Evolutionary conservation across 1,284 basidiomycete species (phyloP), one percentile per base, ranked within the genome.

Genomic region (Salmacisia buchloeana): DNA sequence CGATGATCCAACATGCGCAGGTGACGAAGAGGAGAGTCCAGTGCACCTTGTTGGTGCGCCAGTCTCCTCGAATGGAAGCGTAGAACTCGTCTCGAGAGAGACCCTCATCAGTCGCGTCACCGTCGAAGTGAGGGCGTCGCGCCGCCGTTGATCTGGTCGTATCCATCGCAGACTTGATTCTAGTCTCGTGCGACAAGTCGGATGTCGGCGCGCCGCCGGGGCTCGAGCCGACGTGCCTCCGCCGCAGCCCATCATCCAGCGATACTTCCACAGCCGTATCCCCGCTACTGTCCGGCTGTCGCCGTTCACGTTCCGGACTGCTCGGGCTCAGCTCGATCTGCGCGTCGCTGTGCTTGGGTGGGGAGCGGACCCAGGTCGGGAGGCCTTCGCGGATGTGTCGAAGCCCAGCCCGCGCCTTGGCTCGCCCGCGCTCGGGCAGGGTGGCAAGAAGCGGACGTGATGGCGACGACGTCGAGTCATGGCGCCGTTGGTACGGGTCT

Each of bases 1-100:
- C 71, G 49, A 77, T 43, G 18, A 74, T 64, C 77, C 77, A 78
- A 13, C 62, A 73, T 7, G 75, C 27, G 56, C 66, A 75, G 12
- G 68, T 65, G 1, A 66, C 34, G 35, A 58, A 58, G 12, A 78
- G 66, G 12, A 71, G 31, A 13, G 62, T 3, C 73, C 76, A 78
- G 57, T 78, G 77, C 18, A 72, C 25, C 29, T 52, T 41, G 58
- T 78, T 78, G 21, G 62, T 39, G 27, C 46, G 59, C 10, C 54
- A 18, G 35, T 77, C 75, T 7, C 63, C 27, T 4, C 13, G n/a
- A 12, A 77, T 60, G 25, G 34, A 18, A 7, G 56, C 31, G 27
- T 33, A 18, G 29, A 54, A 54, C 15, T 54, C 49, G 29, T 54
- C 49, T 33, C n/a, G n/a, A n/a, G n/a, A n/a, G n/a, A n/a, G n/a